phyloP scores from a whole-genome alignment of 805 yeast genomes.

The Ogataea wickerhamii region DNA sequence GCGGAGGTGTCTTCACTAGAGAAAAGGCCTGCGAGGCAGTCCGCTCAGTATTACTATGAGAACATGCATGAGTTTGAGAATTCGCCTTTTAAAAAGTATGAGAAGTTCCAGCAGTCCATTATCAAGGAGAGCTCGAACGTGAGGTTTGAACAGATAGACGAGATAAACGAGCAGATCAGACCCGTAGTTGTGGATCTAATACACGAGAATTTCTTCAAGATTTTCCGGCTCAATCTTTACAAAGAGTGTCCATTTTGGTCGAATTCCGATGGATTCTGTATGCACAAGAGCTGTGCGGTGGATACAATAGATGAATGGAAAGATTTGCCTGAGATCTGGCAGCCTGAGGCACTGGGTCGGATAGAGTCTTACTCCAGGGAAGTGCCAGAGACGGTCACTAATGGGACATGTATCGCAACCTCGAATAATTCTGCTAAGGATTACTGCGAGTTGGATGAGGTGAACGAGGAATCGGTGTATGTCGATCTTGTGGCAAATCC shows the following conservation, averaged over 20 bases:
- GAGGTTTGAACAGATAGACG: constrained; percentile 45
- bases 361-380: constrained; percentile 33
- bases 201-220: constrained; percentile 76
- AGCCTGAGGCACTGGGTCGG: constrained; percentile 65
- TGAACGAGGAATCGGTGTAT: constrained; percentile 67
- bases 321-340: constrained; percentile 67
- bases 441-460: constrained; percentile 65
- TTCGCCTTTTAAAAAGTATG: constrained; percentile 29
- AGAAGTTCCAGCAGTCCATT: constrained; percentile 18
- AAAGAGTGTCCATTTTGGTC: constrained; percentile 85
- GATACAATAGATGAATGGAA: constrained; percentile 75
- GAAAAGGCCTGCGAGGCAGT: constrained; percentile 19
- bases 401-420: constrained; percentile 26
- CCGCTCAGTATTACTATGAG: constrained; percentile 26
- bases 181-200: constrained; percentile 58
- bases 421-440: constrained; percentile 33
- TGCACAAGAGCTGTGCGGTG: constrained; percentile 85
- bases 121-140: constrained; percentile 31
- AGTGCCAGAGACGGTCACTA: constrained; percentile 30
- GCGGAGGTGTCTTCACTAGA: constrained; percentile 20
- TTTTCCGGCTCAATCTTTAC: constrained; percentile 80
- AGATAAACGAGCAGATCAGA: constrained; percentile 48
- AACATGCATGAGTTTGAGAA: constrained; percentile 29
- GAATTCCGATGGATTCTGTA: constrained; percentile 73
- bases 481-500: constrained; percentile 87